Percentiles rank a stretch among this genome's conserved stretches.
Conservation (phyloP, 495 filamentous ascomycete genomes). For the Clavariopsis aquatica region DNA sequence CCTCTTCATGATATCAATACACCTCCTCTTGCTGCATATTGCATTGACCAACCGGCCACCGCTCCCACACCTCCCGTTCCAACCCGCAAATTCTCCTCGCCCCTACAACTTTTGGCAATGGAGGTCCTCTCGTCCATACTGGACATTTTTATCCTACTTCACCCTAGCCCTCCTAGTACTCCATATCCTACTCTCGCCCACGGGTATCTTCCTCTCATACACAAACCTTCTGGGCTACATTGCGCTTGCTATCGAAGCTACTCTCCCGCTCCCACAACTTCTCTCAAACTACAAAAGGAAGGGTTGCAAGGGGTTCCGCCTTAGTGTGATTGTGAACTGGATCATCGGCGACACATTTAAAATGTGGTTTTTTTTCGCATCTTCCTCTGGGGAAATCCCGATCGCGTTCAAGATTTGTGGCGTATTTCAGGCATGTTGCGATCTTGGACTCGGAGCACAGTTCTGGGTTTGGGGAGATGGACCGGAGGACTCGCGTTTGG, state of each 20-base stretch:
- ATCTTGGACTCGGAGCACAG: conserved; percentile 81
- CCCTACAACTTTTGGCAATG: conserved; percentile 97
- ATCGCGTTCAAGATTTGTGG: conserved; percentile 90
- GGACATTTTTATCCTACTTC: conserved; percentile 79
- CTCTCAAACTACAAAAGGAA: conserved; percentile 72
- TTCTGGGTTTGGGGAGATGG: conserved; percentile 70
- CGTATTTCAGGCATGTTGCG: conserved; percentile 86
- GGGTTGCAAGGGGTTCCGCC: conserved; percentile 85
- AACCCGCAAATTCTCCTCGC: conserved; percentile 53
- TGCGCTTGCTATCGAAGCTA: conserved; percentile 87
- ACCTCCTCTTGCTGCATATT: conserved; percentile 81
- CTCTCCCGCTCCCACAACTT: conserved; percentile 86
- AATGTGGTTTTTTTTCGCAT: conserved; percentile 76
- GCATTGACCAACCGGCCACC: conserved; percentile 85
- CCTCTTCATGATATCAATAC: conserved; percentile 80
- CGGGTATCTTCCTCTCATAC: conserved; percentile 64
- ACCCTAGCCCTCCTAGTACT: conserved; percentile 63
- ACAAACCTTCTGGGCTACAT: conserved; percentile 72
- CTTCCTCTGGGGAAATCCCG: conserved; percentile 67
- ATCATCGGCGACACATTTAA: conserved; percentile 91
- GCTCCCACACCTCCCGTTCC: conserved; percentile 41
- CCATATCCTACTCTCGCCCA: conserved; percentile 69
- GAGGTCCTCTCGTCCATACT: conserved; percentile 83
- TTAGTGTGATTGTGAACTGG: conserved; percentile 86
- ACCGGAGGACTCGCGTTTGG: conserved; percentile 61